Percentiles rank a stretch among this genome's conserved stretches.
Evolutionary conservation across 2,329 filamentous ascomycete genomes (phyloP).

Genomic region (Daldinia sp.): DNA sequence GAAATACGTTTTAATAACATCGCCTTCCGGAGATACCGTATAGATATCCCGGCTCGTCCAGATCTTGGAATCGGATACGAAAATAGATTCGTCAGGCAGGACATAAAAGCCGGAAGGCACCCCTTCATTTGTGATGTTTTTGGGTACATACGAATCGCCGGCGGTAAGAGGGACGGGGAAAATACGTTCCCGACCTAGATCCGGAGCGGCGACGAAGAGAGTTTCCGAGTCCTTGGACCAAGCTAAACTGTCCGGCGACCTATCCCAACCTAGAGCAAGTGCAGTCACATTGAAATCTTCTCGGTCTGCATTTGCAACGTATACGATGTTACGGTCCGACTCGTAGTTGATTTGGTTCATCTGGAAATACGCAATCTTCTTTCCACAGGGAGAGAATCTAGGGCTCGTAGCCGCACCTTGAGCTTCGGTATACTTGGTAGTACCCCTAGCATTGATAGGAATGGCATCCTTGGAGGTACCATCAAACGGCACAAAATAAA

Average conservation of each 20-base stretch:
- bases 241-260: conserved; percentile 39
- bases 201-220: conserved; percentile 45
- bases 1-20: conserved; percentile 45
- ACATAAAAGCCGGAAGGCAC: conserved; percentile 42
- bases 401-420: conserved; percentile 49
- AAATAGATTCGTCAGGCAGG: conserved; percentile 42
- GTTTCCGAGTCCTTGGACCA: conserved; percentile 45
- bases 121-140: conserved; percentile 48
- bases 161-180: conserved; percentile 46
- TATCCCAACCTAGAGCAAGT: conserved; percentile 47
- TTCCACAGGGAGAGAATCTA: conserved; percentile 65
- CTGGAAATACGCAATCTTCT: conserved; percentile 66
- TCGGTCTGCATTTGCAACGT: conserved; percentile 56
- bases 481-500: conserved; percentile 48
- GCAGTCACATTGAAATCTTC: conserved; percentile 51
- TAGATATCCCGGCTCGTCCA: conserved; percentile 49
- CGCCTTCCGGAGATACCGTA: conserved; percentile 41
- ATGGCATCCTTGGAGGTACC: conserved; percentile 45
- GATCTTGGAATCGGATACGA: conserved; percentile 49
- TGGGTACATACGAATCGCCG: conserved; percentile 43
- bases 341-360: conserved; percentile 70
- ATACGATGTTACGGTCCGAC: conserved; percentile 49
- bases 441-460: conserved; percentile 47
- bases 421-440: conserved; percentile 44
- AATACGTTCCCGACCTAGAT: conserved; percentile 45